phyloP scores from a whole-genome alignment of 2,329 filamentous ascomycete species.

The Ophiostoma fasciatum region DNA sequence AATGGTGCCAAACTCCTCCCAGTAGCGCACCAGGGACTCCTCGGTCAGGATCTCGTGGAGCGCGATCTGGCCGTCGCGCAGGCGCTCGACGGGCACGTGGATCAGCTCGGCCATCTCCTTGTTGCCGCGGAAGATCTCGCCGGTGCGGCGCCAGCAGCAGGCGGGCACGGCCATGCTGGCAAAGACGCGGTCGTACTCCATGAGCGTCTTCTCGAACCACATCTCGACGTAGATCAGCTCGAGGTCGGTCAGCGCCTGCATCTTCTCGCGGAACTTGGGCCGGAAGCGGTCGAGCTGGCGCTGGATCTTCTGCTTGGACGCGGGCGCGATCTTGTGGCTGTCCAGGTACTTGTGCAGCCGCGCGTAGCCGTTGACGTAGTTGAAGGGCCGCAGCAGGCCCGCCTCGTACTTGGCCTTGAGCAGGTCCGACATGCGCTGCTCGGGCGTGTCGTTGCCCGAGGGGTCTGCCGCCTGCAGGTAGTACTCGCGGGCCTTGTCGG shows the following conservation, averaged over 20 bases:
- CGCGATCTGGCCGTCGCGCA: slow-evolving; percentile 87
- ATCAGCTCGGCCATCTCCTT: slow-evolving; percentile 98
- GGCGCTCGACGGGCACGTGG: slow-evolving; percentile 74
- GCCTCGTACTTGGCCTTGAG: slow-evolving; percentile 94
- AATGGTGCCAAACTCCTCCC: slow-evolving; percentile 98
- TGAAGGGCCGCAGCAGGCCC: slow-evolving; percentile 88
- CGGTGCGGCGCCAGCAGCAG: slow-evolving; percentile 91
- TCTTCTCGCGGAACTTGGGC: slow-evolving; percentile 90
- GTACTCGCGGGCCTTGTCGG: slow-evolving; percentile 71
- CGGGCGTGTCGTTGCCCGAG: slow-evolving; percentile 67
- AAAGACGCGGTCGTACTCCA: slow-evolving; percentile 98
- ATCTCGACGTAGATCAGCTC: slow-evolving; percentile 93
- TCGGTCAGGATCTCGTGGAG: slow-evolving; percentile 93
- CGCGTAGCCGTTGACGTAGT: slow-evolving; percentile 94
- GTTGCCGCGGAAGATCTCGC: slow-evolving; percentile 93
- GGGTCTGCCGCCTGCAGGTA: slow-evolving; percentile 96
- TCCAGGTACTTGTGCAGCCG: slow-evolving; percentile 86
- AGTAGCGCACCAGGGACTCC: slow-evolving; percentile 89
- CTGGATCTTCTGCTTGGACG: slow-evolving; percentile 79
- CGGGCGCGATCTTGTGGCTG: slow-evolving; percentile 57
- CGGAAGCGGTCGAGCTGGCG: slow-evolving; percentile 85
- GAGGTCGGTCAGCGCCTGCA: slow-evolving; percentile 82
- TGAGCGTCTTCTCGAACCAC: slow-evolving; percentile 94
- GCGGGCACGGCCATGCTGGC: slow-evolving; percentile 97
- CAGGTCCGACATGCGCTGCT: slow-evolving; percentile 89